Conservation (phyloP, 768 basidiomycete species). For the Mycena maculata region DNA sequence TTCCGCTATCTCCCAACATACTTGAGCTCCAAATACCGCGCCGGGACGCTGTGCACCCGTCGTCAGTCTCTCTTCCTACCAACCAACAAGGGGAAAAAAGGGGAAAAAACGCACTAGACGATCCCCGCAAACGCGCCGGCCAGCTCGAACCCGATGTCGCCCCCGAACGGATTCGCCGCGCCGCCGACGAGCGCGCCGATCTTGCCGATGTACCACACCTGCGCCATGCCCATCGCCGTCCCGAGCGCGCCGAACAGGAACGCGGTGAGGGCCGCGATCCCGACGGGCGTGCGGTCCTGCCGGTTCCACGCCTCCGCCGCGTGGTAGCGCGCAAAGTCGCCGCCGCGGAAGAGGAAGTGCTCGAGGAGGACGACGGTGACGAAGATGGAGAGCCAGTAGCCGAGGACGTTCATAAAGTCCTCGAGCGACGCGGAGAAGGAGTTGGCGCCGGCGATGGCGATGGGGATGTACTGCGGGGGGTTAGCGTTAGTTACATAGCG, state of each 20-base stretch:
- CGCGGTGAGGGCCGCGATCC: conserved; percentile 50
- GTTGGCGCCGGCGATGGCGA: conserved; percentile 60
- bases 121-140: conserved; percentile 44
- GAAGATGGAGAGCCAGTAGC: conserved; percentile 67
- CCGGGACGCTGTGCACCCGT: conserved; percentile 1
- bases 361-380: conserved; percentile 58
- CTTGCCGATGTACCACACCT: conserved; percentile 46
- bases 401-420: conserved; percentile 58
- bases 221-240: conserved; percentile 51
- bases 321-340: conserved; percentile 48
- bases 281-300: conserved; percentile 49
- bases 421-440: conserved; percentile 57
- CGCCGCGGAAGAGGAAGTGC: conserved; percentile 62
- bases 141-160: conserved; percentile 54
- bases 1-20: conserved; percentile 19
- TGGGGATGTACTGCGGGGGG: conserved; percentile 50
- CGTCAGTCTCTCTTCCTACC: too few relatives aligned
- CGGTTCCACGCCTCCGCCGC: conserved; percentile 41
- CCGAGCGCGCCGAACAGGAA: conserved; percentile 51
- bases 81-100: not conserved
- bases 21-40: conserved; percentile 25
- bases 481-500: conserved; percentile 22
- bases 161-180: conserved; percentile 39
- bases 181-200: conserved; percentile 41
- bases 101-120: conserved; percentile 30